Evolutionary conservation across 148 eudicot genomes (phyloP), one percentile per base, ranked within the genome.

Genomic region (Rhododendron henanense): DNA sequence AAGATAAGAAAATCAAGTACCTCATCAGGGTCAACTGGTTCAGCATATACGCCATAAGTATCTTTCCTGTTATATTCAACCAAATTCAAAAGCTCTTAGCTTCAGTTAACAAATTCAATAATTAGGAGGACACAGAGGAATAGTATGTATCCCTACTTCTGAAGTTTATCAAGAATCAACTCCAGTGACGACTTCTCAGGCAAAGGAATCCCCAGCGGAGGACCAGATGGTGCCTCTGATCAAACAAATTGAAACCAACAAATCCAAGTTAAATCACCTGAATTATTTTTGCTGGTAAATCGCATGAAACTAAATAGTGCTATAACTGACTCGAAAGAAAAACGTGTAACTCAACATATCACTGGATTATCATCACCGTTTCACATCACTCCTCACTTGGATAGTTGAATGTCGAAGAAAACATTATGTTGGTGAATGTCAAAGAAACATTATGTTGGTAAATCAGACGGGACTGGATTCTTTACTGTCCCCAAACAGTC

Each of bases 1-100:
- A 69, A 13, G 41, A 75, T 23, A 78, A 23, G 16, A 55, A 44
- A 85, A 78, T 47, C 28, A 21, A 80, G 35, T 85, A 97, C 99
- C 98, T 97, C 99, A 48, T 97, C 99, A 21, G 99, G 98, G 91
- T 95, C 98, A 82, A 95, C 98, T 0, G 99, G 98, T 57, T 95
- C 99, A 21, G 99, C 94, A 89, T 92, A 97, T 71, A 93, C 99
- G 74, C 98, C 98, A 88, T 95, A 97, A 11, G 91, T 95, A 87
- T 97, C 99, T 89, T 95, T 97, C 95, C 99, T 97, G 98, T 83
- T 90, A 94, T 85, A 88, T 85, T 81, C 33, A 88, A 92, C 89
- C 45, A 77, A 71, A 63, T 79, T 74, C 19, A 81, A 81, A 75
- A n/a, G 4, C 51, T 61, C 53, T 47, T 44, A 80, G 59, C 80